Conservation (phyloP, 441 rosid genomes). For the Breynia disticha region DNA sequence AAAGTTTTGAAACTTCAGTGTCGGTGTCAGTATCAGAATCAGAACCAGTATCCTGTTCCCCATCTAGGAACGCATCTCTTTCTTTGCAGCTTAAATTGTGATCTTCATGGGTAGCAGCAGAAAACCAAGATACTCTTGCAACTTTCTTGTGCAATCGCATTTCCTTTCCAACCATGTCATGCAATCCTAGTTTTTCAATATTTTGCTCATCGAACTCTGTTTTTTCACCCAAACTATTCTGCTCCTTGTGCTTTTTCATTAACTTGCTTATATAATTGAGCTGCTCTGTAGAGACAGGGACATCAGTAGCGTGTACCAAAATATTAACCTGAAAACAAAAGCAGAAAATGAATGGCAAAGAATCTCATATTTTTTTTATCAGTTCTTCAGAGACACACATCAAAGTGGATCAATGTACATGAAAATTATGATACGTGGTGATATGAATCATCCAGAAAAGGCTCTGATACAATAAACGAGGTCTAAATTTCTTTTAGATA, state of each 20-base stretch:
- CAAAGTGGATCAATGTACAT: no score
- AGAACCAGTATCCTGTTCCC: conserved; percentile 29
- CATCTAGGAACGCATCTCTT: conserved; percentile 18
- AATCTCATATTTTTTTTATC: no score
- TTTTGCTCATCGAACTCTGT: conserved; percentile 20
- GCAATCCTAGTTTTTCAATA: conserved; percentile 23
- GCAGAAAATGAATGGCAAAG: conserved; percentile 7
- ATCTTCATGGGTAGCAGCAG: conserved; percentile 26
- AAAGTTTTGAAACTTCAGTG: conserved; percentile 37
- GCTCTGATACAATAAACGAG: neutral
- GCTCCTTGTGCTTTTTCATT: conserved; percentile 46
- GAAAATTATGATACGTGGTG: conserved; percentile 10
- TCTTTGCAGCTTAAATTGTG: conserved; percentile 14
- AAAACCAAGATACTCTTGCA: conserved; percentile 35
- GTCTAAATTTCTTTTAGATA: no score
- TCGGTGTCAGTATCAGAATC: conserved; percentile 41
- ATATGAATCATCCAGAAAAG: conserved; percentile 11
- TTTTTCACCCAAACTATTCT: conserved; percentile 25
- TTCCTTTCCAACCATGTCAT: conserved; percentile 28
- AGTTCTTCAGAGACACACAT: no score
- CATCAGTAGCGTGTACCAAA: conserved; percentile 72
- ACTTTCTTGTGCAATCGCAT: conserved; percentile 26
- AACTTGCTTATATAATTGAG: conserved; percentile 70
- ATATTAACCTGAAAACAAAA: conserved; percentile 72
- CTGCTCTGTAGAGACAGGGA: conserved; percentile 63